These are phyloP conservation scores for Paecilomyces sp. DNA, from an alignment of 2,329 filamentous ascomycete species.

Conservation along the genomic window DNA sequence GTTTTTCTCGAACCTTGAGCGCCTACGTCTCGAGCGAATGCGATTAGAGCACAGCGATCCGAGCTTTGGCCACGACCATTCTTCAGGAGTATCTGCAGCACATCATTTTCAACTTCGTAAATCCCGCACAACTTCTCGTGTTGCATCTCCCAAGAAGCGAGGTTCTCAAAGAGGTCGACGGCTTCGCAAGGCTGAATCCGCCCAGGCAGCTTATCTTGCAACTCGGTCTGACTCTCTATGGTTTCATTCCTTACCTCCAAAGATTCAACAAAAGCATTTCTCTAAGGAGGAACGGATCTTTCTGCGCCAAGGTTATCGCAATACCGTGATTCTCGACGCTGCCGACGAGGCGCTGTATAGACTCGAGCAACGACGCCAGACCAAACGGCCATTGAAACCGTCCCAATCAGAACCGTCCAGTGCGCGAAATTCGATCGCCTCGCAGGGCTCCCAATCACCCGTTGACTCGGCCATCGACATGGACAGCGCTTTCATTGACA, in stretches of 20 bases:
- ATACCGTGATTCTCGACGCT: slow-evolving; percentile 50
- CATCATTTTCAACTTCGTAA: slow-evolving; percentile 12
- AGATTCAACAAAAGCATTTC: slow-evolving; percentile 64
- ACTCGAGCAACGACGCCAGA: slow-evolving; percentile 29
- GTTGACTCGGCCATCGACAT: slow-evolving; percentile 30
- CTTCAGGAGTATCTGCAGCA: slow-evolving; percentile 6
- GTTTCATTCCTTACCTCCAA: slow-evolving; percentile 64
- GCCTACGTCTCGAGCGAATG: slow-evolving; percentile 23
- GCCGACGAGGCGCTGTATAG: slow-evolving; percentile 53
- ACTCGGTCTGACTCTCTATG: slow-evolving; percentile 57
- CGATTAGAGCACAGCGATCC: slow-evolving; percentile 25
- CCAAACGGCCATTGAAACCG: slow-evolving; percentile 19
- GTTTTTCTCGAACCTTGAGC: slow-evolving; percentile 36
- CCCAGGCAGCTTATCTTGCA: slow-evolving; percentile 29
- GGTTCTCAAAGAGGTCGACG: slow-evolving; percentile 14
- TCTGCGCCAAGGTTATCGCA: slow-evolving; percentile 46
- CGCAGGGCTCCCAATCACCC: slow-evolving; percentile 16
- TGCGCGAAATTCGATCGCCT: slow-evolving; percentile 11
- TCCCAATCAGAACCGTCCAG: slow-evolving; percentile 4
- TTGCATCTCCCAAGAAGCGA: slow-evolving; percentile 7
- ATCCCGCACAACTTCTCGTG: slow-evolving; percentile 6
- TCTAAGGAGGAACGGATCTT: slow-evolving; percentile 63
- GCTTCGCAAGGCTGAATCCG: slow-evolving; percentile 28
- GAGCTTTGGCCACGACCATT: slow-evolving; percentile 15
- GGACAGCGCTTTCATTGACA: slow-evolving; percentile 56